These are phyloP conservation scores for Excoecaria agallocha DNA, from an alignment of 345 rosid genomes.

Conservation along the genomic window DNA sequence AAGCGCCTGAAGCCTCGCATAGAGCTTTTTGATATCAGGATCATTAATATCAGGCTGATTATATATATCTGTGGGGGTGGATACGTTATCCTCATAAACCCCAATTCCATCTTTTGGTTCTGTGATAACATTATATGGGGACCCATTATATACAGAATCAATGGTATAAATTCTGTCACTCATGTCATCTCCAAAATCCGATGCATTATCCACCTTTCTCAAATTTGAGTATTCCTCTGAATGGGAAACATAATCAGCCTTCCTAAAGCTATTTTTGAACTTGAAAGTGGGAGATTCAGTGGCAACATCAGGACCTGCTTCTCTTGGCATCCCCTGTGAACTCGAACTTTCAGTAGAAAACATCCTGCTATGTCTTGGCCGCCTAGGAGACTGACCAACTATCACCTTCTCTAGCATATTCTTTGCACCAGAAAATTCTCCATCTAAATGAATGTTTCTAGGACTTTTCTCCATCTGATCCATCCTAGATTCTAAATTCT, in stretches of 20 bases:
- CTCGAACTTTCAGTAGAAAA: constrained; percentile 56
- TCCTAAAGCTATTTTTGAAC: constrained; percentile 42
- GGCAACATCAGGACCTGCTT: constrained; percentile 39
- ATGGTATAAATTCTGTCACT: constrained; percentile 87
- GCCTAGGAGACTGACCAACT: constrained; percentile 72
- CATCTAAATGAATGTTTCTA: constrained; percentile 44
- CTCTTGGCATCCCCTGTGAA: constrained; percentile 52
- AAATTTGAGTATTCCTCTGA: constrained; percentile 38
- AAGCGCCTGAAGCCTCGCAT: constrained; percentile 85
- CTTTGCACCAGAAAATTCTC: constrained; percentile 45
- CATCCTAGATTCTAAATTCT: constrained; percentile 70
- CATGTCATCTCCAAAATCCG: constrained; percentile 64
- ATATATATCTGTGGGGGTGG: constrained; percentile 43
- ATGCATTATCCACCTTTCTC: constrained; percentile 45
- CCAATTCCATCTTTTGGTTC: constrained; percentile 50
- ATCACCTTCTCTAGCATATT: constrained; percentile 62
- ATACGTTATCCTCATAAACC: constrained; percentile 41
- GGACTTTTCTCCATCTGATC: constrained; percentile 71
- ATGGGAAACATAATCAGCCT: constrained; percentile 40
- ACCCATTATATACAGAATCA: constrained; percentile 66
- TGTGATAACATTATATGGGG: constrained; percentile 28
- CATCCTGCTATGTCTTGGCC: constrained; percentile 49
- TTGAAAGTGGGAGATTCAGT: constrained; percentile 53
- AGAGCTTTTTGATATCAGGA: constrained; percentile 81
- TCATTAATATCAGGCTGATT: constrained; percentile 52